Base-by-base conservation (phyloP, 2,329 filamentous ascomycete species). In the Epichloe coenophiala region DNA sequence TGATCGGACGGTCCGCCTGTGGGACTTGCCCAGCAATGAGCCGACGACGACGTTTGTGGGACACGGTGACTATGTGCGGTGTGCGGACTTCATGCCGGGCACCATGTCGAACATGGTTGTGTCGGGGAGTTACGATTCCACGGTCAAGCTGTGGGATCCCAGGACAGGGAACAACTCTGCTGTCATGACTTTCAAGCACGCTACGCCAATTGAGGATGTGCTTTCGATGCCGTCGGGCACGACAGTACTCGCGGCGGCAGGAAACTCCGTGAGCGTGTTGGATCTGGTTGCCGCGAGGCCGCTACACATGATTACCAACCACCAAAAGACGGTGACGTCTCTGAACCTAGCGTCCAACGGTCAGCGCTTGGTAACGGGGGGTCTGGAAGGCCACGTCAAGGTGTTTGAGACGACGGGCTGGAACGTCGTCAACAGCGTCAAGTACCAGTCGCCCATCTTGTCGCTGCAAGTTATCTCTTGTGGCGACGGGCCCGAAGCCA, bases 311-410 rank as follows among this genome's bases (percentile, higher is more conserved):
- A 83, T 98, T 55, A 84, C 83, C 59, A 97, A 94, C 65, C 93
- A 98, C 68, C 93, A 98, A 64, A 98, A 97, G 79, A 95, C 93
- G 1, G 90, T 98, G 53, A 97, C 93, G 0, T 83, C 86, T 7
- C 76, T 98, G 50, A 83, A 84, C 48, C 72, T 94, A 36, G 90
- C 89, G 7, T 90, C 88, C 43, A 80, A 86, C 58, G 87, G 86
- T 45, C 81, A 81, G 47, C 81, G 93, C 47, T 76, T 98, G 51
- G 78, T 98, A 49, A 90, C 84, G 56, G 93, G 89, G 89, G 89
- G 84, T 19, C 75, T 98, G 44, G 93, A 98, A 65, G 94, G 93
- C 9, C 93, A 97, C 68, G 83, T 97, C 70, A 98, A 98, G 70
- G 81, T 98, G 39, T 97, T 95, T 61, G 91, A 97, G 69, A 96